Base-by-base conservation (phyloP, 2,329 filamentous ascomycete species). In the Myriangium duriaei region DNA sequence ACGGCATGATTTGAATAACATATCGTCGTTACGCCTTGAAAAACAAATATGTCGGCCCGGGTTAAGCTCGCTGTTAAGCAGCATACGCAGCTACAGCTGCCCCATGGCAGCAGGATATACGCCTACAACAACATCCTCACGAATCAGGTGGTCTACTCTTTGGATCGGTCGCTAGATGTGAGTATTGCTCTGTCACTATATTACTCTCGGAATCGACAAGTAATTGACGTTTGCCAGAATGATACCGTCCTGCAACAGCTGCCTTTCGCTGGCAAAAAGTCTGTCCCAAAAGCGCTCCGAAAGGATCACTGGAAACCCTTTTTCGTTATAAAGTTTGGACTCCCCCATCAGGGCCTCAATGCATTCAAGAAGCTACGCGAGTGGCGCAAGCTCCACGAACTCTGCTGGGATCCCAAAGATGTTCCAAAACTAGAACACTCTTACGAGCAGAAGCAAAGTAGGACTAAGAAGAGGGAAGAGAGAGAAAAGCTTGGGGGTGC, bases 71-170 rank as follows among this genome's bases (percentile, higher is more conserved):
- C 21, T 26, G 21, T 26, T n/a, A 26, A 26, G 21, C 21, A 26
- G 21, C 21, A 26, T 7, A 26, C 21, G n/a, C 21, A n/a, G 21
- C 21, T 26, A 26, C 21, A 26, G 21, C n/a, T 26, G 24, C 44
- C 49, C 30, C 67, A 72, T 47, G 74, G 74, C 42, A 63, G 69
- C 49, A 66, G 74, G 55, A 75, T 79, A 50, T 79, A 73, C 55
- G 67, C 70, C 51, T 79, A 76, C 58, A 65, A 66, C 49, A 68
- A 79, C 53, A 60, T 73, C 47, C 65, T 67, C 44, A 77, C 74
- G 24, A 74, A 76, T 42, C 75, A 79, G 56, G 69, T 78, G 46
- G 60, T 79, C 39, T 79, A 79, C 56, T 77, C 74, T 14, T 57
- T 79, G 45, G 66, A 65, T 29, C 65, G 69, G 37, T 61, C 65